A percentile compares a stretch with the other conserved stretches of the same genome.
Conservation (phyloP, 78 protist species). For the Polysphondylium violaceum region DNA sequence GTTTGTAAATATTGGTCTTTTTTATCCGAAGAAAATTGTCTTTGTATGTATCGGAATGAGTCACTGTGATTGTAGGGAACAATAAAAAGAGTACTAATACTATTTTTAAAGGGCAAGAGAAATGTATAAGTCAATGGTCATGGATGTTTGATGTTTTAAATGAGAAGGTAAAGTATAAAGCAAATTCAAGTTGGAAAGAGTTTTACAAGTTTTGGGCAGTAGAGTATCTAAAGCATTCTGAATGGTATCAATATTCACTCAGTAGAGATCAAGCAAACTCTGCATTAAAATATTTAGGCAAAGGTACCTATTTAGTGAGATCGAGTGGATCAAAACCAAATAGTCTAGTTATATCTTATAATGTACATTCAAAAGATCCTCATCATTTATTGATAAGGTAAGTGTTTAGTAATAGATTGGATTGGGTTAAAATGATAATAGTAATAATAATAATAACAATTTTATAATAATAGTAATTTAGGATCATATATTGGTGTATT, state of each 20-base stretch:
- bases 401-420: background rate
- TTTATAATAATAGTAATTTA: constrained; percentile 25
- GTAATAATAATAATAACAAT: too few relatives aligned
- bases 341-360: constrained; percentile 58
- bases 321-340: constrained; percentile 40
- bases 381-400: constrained; percentile 52
- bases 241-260: constrained; percentile 58
- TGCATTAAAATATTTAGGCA: constrained; percentile 31
- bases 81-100: background rate
- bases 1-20: constrained; percentile 46
- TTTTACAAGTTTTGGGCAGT: constrained; percentile 62
- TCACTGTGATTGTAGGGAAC: background rate
- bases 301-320: constrained; percentile 63
- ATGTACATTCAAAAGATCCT: constrained; percentile 50
- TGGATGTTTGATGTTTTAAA: constrained; percentile 32
- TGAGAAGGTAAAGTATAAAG: background rate
- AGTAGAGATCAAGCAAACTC: constrained; percentile 39
- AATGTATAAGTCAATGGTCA: constrained; percentile 61
- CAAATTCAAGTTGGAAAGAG: constrained; percentile 44
- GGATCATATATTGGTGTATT: constrained; percentile 65
- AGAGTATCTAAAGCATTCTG: constrained; percentile 57
- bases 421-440: background rate
- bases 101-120: constrained; percentile 47
- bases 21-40: constrained; percentile 1
- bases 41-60: constrained; percentile 13